phyloP scores from a whole-genome alignment of 495 filamentous ascomycete genomes.

The Penicillium roqueforti region DNA sequence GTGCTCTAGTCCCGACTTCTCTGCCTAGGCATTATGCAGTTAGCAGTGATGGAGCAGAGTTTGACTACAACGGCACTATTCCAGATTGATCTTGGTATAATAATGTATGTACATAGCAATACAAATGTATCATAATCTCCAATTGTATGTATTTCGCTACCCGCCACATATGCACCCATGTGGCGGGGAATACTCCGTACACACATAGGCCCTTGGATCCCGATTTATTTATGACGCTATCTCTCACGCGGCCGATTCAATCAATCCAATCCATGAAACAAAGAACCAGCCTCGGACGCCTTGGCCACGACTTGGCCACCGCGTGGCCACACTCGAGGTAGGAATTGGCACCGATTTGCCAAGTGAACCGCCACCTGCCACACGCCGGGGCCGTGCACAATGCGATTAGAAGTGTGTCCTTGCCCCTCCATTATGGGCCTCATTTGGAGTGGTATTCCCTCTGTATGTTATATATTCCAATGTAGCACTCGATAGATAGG shows the following conservation, averaged over 20 bases:
- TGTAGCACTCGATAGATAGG: too few relatives aligned
- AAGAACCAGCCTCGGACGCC: background rate
- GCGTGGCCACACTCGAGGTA: too few relatives aligned
- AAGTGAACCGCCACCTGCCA: constrained; percentile 1
- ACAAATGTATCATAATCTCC: too few relatives aligned
- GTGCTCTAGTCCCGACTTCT: background rate
- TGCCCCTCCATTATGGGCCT: background rate
- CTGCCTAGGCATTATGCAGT: too few relatives aligned
- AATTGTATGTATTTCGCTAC: background rate
- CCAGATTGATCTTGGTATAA: too few relatives aligned
- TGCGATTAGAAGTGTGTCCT: background rate
- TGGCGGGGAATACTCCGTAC: background rate
- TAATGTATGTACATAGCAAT: too few relatives aligned
- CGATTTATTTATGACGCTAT: too few relatives aligned
- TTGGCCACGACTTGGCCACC: background rate
- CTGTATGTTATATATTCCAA: too few relatives aligned
- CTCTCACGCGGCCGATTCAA: accelerated
- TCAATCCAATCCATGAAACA: background rate
- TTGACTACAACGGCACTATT: background rate
- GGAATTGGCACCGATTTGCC: constrained; percentile 4
- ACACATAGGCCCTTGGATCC: background rate
- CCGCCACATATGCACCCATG: background rate
- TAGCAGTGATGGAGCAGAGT: background rate
- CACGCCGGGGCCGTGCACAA: background rate
- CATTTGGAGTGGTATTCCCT: constrained; percentile 1